phyloP scores from a whole-genome alignment of 2,329 filamentous ascomycete species.

The Ascocoryne sarcoides region DNA sequence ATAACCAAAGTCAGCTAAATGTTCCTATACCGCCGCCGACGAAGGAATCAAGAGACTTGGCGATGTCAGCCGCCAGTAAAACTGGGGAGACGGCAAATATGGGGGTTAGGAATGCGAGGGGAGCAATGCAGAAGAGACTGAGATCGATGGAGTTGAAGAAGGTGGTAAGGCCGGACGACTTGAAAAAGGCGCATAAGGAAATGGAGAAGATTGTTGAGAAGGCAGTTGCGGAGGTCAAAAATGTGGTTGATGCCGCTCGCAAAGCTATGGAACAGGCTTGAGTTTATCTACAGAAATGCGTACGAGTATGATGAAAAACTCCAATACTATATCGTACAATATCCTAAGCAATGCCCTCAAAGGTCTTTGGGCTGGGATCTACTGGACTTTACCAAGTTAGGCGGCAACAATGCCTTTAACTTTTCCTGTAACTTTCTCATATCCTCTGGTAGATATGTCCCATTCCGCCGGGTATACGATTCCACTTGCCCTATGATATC shows the following conservation, averaged over 20 bases:
- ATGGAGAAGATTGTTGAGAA: slow-evolving; percentile 32
- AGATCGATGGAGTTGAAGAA: slow-evolving; percentile 29
- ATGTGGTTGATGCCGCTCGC: slow-evolving; percentile 29
- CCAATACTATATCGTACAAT: background rate
- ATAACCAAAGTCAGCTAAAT: slow-evolving; percentile 41
- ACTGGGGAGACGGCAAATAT: slow-evolving; percentile 26
- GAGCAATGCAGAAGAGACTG: slow-evolving; percentile 30
- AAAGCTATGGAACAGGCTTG: slow-evolving; percentile 29
- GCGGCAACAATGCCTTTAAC: slow-evolving; percentile 21
- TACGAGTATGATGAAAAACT: background rate
- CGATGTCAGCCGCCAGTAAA: slow-evolving; percentile 25
- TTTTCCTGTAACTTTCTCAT: slow-evolving; percentile 23
- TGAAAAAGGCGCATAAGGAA: slow-evolving; percentile 32
- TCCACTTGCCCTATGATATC: slow-evolving; percentile 20
- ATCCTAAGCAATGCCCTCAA: background rate
- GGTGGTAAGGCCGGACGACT: slow-evolving; percentile 29
- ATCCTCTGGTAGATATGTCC: slow-evolving; percentile 26
- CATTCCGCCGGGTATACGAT: slow-evolving; percentile 22
- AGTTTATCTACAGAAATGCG: slow-evolving; percentile 1
- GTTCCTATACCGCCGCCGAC: slow-evolving; percentile 49
- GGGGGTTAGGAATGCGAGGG: slow-evolving; percentile 26
- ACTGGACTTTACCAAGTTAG: background rate
- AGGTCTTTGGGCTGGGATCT: background rate
- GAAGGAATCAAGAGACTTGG: slow-evolving; percentile 40
- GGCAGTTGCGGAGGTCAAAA: slow-evolving; percentile 27